A percentile compares a stretch with the other conserved stretches of the same genome.
These are phyloP conservation scores for Pythium aphanidermatum DNA, from an alignment of 352 stramenopile species.

Conservation along the genomic window DNA sequence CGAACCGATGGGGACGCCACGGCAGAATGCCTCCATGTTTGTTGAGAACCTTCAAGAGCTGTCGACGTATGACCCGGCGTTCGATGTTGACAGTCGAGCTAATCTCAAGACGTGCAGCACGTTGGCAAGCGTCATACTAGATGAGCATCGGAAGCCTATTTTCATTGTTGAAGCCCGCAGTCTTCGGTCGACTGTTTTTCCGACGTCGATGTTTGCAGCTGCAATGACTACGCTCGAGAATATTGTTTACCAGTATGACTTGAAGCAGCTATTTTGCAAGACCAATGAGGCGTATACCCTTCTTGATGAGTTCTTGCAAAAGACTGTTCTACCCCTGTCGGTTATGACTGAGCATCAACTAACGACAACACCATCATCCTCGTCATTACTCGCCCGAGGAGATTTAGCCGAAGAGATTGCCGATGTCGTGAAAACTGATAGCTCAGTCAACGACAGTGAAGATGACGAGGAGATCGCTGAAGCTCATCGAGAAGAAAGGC, in stretches of 20 bases:
- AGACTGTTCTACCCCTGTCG: constrained; percentile 23
- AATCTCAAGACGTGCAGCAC: constrained; percentile 21
- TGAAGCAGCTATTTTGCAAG: constrained; percentile 32
- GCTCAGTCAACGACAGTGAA: constrained; percentile 13
- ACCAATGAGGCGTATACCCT: constrained; percentile 23
- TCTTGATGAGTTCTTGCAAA: constrained; percentile 33
- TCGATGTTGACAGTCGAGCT: constrained; percentile 38
- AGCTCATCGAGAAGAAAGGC: constrained; percentile 19
- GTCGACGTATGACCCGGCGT: constrained; percentile 27
- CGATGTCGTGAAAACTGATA: neutral
- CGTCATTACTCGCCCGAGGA: constrained; percentile 2
- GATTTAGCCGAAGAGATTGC: constrained; percentile 3
- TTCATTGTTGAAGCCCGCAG: constrained; percentile 60
- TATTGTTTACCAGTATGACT: constrained; percentile 55
- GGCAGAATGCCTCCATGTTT: constrained; percentile 28
- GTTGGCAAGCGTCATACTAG: constrained; percentile 31
- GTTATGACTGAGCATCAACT: constrained; percentile 23
- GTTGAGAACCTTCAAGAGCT: constrained; percentile 38
- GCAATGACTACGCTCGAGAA: constrained; percentile 60
- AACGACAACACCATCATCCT: constrained; percentile 7
- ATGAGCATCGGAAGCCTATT: constrained; percentile 39
- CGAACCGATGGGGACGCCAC: constrained; percentile 6
- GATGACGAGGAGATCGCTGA: constrained; percentile 15
- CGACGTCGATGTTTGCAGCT: constrained; percentile 45
- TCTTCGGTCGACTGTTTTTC: constrained; percentile 31